These are phyloP conservation scores for Acidomyces sp. DNA, from an alignment of 495 filamentous ascomycete species.

Conservation along the genomic window DNA sequence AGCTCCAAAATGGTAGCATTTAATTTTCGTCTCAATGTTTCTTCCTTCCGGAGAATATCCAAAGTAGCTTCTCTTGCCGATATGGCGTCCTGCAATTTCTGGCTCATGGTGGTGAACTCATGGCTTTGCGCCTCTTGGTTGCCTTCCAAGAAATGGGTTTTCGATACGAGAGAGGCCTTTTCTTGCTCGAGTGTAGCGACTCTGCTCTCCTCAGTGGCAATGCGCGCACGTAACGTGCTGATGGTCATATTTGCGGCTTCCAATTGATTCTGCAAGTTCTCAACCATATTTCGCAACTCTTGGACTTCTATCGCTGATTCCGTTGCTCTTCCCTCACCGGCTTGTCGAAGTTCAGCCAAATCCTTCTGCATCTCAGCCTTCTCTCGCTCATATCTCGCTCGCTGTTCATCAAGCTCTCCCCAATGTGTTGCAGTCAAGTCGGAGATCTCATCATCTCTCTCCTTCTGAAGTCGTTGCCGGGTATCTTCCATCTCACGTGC, in stretches of 20 bases:
- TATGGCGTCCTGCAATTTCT: conserved; percentile 62
- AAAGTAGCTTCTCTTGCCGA: conserved; percentile 53
- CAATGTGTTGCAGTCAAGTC: conserved; percentile 33
- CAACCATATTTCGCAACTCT: conserved; percentile 47
- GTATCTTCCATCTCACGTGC: conserved; percentile 23
- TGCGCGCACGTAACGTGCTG: conserved; percentile 43
- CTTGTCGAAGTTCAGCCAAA: conserved; percentile 9
- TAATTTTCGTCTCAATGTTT: conserved; percentile 77
- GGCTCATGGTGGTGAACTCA: conserved; percentile 62
- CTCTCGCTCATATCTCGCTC: conserved; percentile 39
- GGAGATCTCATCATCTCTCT: conserved; percentile 17
- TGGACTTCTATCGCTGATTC: conserved; percentile 48
- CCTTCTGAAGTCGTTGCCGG: conserved; percentile 15
- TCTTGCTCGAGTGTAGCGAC: conserved; percentile 17
- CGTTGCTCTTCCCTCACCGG: conserved; percentile 37
- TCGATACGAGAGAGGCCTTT: conserved; percentile 21
- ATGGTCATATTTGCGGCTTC: conserved; percentile 11
- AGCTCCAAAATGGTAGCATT: conserved; percentile 97
- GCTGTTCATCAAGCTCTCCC: conserved; percentile 37
- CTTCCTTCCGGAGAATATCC: conserved; percentile 78
- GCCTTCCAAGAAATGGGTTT: conserved; percentile 78
- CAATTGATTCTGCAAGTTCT: conserved; percentile 15
- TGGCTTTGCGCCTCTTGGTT: conserved; percentile 74
- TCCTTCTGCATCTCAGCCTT: conserved; percentile 34
- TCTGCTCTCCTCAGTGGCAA: conserved; percentile 40